Conservation (phyloP, 805 yeast species). For the Ogataea allantospora region DNA sequence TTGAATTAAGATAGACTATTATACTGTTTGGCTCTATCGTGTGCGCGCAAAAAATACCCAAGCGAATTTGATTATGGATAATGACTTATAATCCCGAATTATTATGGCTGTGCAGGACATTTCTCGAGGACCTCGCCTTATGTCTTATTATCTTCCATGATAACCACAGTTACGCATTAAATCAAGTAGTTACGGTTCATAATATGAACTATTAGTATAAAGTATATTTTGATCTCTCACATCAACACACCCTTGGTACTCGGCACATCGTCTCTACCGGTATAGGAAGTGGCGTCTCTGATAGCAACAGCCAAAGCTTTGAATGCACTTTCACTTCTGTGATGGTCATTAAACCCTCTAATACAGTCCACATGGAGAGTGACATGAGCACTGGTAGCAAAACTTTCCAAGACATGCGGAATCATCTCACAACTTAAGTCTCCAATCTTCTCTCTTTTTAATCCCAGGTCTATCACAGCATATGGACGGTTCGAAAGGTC, state of each 20-base stretch:
- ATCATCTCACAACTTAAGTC: conserved; percentile 93
- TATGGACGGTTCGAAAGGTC: conserved; percentile 91
- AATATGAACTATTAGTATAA: too few species aligned
- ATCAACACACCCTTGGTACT: conserved; percentile 87
- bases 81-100: too few species aligned
- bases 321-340: conserved; percentile 93
- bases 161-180: too few species aligned
- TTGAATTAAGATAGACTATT: conserved; percentile 6
- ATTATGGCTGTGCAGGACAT: too few species aligned
- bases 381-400: conserved; percentile 87
- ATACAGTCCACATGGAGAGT: conserved; percentile 94
- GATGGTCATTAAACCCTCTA: conserved; percentile 94
- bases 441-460: conserved; percentile 91
- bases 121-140: too few species aligned
- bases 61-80: background rate
- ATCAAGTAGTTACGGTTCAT: too few species aligned
- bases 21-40: conserved; percentile 8
- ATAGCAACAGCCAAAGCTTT: conserved; percentile 94
- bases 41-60: conserved; percentile 8
- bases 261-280: conserved; percentile 90
- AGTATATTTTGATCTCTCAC: conserved; percentile 3
- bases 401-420: conserved; percentile 93
- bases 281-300: conserved; percentile 76
- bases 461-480: conserved; percentile 85
- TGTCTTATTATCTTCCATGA: too few species aligned